Percentiles rank a stretch among this genome's conserved stretches.
phyloP scores from a whole-genome alignment of 306 rosid genomes.

The Vigna nakashimae region DNA sequence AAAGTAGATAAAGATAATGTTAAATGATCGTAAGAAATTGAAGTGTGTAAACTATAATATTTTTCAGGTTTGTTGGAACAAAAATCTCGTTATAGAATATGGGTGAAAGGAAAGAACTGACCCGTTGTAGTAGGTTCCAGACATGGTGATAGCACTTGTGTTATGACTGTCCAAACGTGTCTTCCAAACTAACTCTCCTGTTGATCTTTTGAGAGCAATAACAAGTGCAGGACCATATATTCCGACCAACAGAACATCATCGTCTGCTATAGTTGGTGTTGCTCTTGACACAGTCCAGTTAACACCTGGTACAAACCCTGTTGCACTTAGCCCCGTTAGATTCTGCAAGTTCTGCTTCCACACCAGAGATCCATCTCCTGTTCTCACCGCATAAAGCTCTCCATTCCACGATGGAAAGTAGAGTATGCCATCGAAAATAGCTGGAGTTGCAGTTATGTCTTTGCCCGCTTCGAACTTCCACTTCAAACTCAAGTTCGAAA shows the following conservation, averaged over 20 bases:
- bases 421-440: slow-evolving; percentile 48
- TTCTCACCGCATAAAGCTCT: slow-evolving; percentile 53
- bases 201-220: slow-evolving; percentile 56
- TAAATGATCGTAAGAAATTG: no score
- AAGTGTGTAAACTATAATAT: no score
- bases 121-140: slow-evolving; percentile 67
- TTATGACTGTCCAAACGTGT: slow-evolving; percentile 50
- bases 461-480: slow-evolving; percentile 65
- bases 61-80: neutral
- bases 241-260: slow-evolving; percentile 15
- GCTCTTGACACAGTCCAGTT: slow-evolving; percentile 59
- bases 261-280: slow-evolving; percentile 55
- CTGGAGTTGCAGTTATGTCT: slow-evolving; percentile 68
- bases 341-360: slow-evolving; percentile 46
- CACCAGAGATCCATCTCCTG: slow-evolving; percentile 32
- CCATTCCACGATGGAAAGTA: slow-evolving; percentile 83
- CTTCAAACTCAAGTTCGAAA: slow-evolving; percentile 46
- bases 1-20: no score
- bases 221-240: slow-evolving; percentile 65
- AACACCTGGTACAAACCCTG: slow-evolving; percentile 46
- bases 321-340: slow-evolving; percentile 53
- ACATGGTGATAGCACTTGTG: slow-evolving; percentile 56
- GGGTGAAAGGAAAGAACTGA: slow-evolving; percentile 8
- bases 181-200: slow-evolving; percentile 56
- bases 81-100: neutral